Conservation (phyloP, 257 asterid genomes). For the Cynanchum wilfordii region DNA sequence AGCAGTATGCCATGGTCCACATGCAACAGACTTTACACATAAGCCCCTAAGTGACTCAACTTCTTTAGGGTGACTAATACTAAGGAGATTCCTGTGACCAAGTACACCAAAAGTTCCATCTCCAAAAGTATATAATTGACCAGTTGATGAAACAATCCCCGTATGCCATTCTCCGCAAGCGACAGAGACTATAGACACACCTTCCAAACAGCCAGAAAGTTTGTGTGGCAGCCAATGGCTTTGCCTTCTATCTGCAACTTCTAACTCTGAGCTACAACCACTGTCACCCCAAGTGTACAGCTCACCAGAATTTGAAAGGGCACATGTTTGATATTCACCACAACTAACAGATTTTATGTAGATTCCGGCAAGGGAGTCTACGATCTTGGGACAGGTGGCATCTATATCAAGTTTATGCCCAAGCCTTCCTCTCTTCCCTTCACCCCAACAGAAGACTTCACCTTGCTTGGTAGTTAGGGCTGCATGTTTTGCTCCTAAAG, state of each 20-base stretch:
- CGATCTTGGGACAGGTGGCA: conserved; percentile 26
- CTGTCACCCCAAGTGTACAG: conserved; percentile 41
- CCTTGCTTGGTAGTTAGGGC: conserved; percentile 44
- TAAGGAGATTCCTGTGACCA: conserved; percentile 40
- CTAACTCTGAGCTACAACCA: conserved; percentile 21
- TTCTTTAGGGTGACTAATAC: conserved; percentile 39
- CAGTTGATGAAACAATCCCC: conserved; percentile 34
- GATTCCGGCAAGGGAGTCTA: conserved; percentile 30
- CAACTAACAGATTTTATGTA: conserved; percentile 30
- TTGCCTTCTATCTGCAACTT: conserved; percentile 18
- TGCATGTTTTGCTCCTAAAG: conserved; percentile 39
- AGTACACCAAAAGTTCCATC: conserved; percentile 54
- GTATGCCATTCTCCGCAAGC: conserved; percentile 58
- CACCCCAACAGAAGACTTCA: conserved; percentile 49
- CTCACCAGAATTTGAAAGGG: conserved; percentile 38
- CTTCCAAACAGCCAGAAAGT: conserved; percentile 28
- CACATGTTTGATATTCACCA: conserved; percentile 43
- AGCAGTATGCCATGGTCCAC: conserved; percentile 61
- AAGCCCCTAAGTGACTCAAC: conserved; percentile 37
- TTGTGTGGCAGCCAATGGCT: conserved; percentile 42
- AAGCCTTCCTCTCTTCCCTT: conserved; percentile 42
- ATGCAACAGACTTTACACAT: conserved; percentile 37
- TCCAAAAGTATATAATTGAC: conserved; percentile 39
- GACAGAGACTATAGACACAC: conserved; percentile 30
- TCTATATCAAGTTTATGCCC: conserved; percentile 41